phyloP scores from a whole-genome alignment of 257 asterid genomes.

The Lycium barbarum region DNA sequence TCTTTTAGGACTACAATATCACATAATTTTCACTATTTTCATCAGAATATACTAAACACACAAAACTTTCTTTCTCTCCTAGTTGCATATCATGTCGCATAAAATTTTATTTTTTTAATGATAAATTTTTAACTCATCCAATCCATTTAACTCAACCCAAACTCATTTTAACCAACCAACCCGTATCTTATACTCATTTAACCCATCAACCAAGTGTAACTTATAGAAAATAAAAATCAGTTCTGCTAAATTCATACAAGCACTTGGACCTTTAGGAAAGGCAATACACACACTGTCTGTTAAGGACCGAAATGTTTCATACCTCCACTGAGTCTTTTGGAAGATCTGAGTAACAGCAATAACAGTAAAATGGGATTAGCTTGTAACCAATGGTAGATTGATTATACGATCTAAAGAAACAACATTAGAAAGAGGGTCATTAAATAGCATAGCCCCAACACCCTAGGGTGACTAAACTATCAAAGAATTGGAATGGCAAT shows the following conservation, averaged over 20 bases:
- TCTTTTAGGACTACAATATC: too few relatives aligned
- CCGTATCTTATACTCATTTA: too few relatives aligned
- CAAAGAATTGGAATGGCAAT: neutral
- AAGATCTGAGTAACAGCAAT: constrained; percentile 27
- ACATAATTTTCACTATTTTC: too few relatives aligned
- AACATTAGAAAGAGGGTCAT: neutral
- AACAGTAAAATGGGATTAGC: neutral
- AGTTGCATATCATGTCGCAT: too few relatives aligned
- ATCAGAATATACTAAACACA: too few relatives aligned
- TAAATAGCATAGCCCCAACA: constrained; percentile 1
- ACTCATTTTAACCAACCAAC: too few relatives aligned
- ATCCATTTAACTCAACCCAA: too few relatives aligned
- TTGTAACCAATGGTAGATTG: neutral
- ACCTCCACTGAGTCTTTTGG: constrained; percentile 34
- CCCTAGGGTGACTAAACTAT: neutral
- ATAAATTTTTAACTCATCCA: too few relatives aligned
- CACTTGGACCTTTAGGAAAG: constrained; percentile 45
- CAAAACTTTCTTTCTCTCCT: too few relatives aligned
- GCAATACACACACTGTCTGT: constrained; percentile 43
- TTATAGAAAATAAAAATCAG: too few relatives aligned
- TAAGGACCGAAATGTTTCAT: constrained; percentile 53
- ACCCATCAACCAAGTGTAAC: too few relatives aligned
- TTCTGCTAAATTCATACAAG: neutral
- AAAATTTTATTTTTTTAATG: too few relatives aligned
- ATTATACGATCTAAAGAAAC: neutral